phyloP scores from a whole-genome alignment of 768 basidiomycete species.

The Sarcomyxa edulis region DNA sequence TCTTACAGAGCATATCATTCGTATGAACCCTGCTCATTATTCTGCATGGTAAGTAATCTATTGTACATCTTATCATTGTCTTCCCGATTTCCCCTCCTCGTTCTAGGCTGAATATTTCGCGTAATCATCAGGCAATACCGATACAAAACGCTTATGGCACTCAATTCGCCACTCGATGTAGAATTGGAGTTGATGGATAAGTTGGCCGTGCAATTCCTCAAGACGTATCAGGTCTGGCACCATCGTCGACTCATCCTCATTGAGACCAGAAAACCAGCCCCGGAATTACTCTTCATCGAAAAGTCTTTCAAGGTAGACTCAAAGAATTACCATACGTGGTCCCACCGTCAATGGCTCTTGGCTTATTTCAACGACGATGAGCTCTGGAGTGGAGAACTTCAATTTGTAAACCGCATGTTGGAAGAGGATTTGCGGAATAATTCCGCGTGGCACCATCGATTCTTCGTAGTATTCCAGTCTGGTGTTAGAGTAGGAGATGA shows the following conservation, averaged over 20 bases:
- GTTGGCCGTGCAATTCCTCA: slow-evolving; percentile 77
- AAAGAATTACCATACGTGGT: slow-evolving; percentile 99
- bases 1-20: slow-evolving; percentile 85
- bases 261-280: slow-evolving; percentile 41
- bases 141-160: slow-evolving; percentile 74
- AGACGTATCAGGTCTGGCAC: slow-evolving; percentile 99
- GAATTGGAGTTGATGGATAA: slow-evolving; percentile 88
- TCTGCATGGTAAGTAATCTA: slow-evolving; percentile 89
- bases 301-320: slow-evolving; percentile 66
- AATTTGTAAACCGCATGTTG: slow-evolving; percentile 67
- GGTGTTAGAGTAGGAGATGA: slow-evolving; percentile 58
- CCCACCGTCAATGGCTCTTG: slow-evolving; percentile 92
- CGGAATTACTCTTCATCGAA: slow-evolving; percentile 81
- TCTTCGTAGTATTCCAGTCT: slow-evolving; percentile 78
- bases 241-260: slow-evolving; percentile 76
- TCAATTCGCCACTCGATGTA: slow-evolving; percentile 60
- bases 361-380: slow-evolving; percentile 72
- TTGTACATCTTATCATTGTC: too few species aligned
- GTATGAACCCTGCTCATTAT: slow-evolving; percentile 93
- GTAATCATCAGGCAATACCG: slow-evolving; percentile 83
- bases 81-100: neutral
- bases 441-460: slow-evolving; percentile 95
- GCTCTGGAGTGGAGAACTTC: slow-evolving; percentile 74
- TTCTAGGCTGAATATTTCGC: slow-evolving; percentile 1
- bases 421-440: slow-evolving; percentile 86